A percentile compares a stretch with the other conserved stretches of the same genome.
Conservation (phyloP, 2,329 filamentous ascomycete genomes). For the Sporothrix globosa region DNA sequence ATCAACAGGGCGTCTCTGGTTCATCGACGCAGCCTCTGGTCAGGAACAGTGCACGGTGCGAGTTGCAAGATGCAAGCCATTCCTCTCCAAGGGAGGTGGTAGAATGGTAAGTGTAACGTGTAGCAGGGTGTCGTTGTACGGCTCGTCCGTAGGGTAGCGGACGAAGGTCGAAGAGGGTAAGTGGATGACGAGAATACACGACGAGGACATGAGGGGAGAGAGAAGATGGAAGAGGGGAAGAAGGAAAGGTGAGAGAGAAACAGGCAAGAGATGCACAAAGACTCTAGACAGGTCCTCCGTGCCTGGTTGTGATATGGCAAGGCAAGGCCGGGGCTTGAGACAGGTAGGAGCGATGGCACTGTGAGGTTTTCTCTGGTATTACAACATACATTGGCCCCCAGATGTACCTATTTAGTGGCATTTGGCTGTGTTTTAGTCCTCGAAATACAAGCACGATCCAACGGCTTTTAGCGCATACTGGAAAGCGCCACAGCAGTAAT, state of each 20-base stretch:
- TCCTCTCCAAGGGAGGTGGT: slow-evolving; percentile 3
- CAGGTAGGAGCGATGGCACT: slow-evolving; percentile 11
- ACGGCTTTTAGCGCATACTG: not conserved
- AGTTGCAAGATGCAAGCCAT: slow-evolving; percentile 4
- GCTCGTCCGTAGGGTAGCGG: not conserved
- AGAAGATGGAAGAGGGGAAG: not conserved
- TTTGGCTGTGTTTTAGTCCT: not conserved
- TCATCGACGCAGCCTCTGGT: not conserved
- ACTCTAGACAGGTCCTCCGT: slow-evolving; percentile 8
- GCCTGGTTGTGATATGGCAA: slow-evolving; percentile 24
- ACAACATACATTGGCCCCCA: too few species aligned
- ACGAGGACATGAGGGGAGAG: not conserved
- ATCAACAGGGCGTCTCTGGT: not conserved
- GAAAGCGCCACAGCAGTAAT: not conserved
- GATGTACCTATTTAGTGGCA: not conserved
- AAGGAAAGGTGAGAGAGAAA: slow-evolving; percentile 7
- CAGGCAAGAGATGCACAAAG: slow-evolving; percentile 16
- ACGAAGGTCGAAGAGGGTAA: too few species aligned
- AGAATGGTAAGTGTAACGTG: slow-evolving; percentile 8
- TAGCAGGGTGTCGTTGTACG: slow-evolving; percentile 19
- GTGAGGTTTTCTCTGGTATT: too few species aligned
- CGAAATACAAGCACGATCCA: not conserved
- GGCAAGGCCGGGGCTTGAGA: not conserved
- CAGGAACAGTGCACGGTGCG: slow-evolving; percentile 2
- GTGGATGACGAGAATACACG: not conserved